Evolutionary conservation across 2,329 filamentous ascomycete species (phyloP), one percentile per base, ranked within the genome.

Genomic region (Cylindrodendrum hubeiense): DNA sequence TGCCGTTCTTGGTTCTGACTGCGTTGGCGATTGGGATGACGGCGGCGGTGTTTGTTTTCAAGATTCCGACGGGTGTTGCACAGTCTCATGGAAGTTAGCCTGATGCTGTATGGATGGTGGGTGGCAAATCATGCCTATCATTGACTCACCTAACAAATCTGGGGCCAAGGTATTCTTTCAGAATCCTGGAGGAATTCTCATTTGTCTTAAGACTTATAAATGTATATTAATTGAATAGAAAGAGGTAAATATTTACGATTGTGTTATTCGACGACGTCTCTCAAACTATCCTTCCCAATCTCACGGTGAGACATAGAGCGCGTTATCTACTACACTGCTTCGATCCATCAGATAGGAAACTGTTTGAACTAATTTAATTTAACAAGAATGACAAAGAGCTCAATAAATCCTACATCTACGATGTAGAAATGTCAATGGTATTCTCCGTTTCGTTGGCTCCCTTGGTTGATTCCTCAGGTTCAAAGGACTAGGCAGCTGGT

Each of bases 1-100:
- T 89, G 66, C 85, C 86, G 0, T 88, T 84, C 57, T 67, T 84
- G 13, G 74, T 78, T 3, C 74, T 82, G 0, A 79, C 79, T 0
- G 49, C 71, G 2, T 70, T 83, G 47, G 78, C 79, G 0, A 19
- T 70, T 4, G 39, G 75, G 1, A 74, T 77, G 0, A 73, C 77
- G 4, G 41, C 59, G 1, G 70, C 81, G 2, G 65, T 82, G 9
- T 79, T 77, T 52, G 19, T 53, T 0, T 75, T 77, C n/a, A 74
- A 66, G 53, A 41, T 79, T 5, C 77, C 78, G 0, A 26, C 22
- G 4, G 69, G 67, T 2, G 49, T 68, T 21, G 70, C 62, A 3
- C 72, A 74, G 46, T 65, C 62, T 4, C 67, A 70, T n/a, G 60
- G 47, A 7, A 58, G 57, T 4, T 65, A 46, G 15, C 3, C 17